These are phyloP conservation scores for Letharia columbiana DNA, from an alignment of 495 filamentous ascomycete species.

Conservation along the genomic window DNA sequence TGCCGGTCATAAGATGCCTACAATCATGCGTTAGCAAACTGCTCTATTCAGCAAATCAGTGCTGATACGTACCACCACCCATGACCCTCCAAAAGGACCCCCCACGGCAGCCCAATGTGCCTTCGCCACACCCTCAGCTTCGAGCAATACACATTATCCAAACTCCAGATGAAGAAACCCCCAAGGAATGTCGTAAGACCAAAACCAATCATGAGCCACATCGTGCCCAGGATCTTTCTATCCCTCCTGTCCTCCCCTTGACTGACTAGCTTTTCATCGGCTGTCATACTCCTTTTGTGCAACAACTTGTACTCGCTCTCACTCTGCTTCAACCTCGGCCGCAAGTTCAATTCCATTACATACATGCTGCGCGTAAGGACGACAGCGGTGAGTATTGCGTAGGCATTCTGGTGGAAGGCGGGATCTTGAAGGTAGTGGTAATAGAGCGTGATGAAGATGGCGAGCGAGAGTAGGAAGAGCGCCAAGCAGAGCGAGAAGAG, in stretches of 20 bases:
- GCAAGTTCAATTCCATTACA: slow-evolving; percentile 76
- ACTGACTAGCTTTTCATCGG: slow-evolving; percentile 20
- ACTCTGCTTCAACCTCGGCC: slow-evolving; percentile 39
- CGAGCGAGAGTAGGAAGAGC: slow-evolving; percentile 49
- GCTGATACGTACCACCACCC: slow-evolving; percentile 82
- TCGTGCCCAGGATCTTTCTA: slow-evolving; percentile 51
- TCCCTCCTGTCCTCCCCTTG: slow-evolving; percentile 43
- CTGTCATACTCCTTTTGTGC: slow-evolving; percentile 25
- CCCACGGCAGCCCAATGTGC: slow-evolving; percentile 77
- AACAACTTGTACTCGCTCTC: slow-evolving; percentile 34
- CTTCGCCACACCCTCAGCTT: slow-evolving; percentile 63
- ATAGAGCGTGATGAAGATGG: slow-evolving; percentile 77
- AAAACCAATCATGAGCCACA: slow-evolving; percentile 68
- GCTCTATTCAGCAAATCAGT: slow-evolving; percentile 16
- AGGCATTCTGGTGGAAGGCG: slow-evolving; percentile 83
- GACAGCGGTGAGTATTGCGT: slow-evolving; percentile 67
- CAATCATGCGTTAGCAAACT: slow-evolving; percentile 11
- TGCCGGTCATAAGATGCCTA: slow-evolving; percentile 59
- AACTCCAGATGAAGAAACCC: slow-evolving; percentile 78
- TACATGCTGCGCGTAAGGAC: slow-evolving; percentile 78
- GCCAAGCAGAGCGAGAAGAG: slow-evolving; percentile 51
- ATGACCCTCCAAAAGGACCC: slow-evolving; percentile 82
- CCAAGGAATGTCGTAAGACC: slow-evolving; percentile 69
- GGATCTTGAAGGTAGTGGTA: slow-evolving; percentile 94
- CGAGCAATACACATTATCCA: slow-evolving; percentile 77